These are phyloP conservation scores for Kluyveromyces aestuarii DNA, from an alignment of 805 yeast species.

Conservation along the genomic window DNA sequence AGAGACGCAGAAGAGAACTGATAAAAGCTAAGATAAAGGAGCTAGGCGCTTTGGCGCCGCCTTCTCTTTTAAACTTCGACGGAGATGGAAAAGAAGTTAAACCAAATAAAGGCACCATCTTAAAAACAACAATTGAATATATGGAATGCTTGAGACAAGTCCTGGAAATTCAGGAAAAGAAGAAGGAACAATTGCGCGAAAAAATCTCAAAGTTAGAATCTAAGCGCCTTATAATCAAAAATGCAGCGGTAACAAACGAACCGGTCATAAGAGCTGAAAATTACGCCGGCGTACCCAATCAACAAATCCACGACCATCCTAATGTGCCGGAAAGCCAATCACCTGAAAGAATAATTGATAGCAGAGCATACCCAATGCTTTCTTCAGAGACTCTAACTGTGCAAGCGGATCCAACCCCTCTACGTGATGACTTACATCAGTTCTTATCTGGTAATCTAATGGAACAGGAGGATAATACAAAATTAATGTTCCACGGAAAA, in stretches of 20 bases:
- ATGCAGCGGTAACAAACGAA: neutral
- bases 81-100: constrained; percentile 52
- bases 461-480: constrained; percentile 28
- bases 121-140: constrained; percentile 74
- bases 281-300: constrained; percentile 2
- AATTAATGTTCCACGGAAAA: constrained; percentile 16
- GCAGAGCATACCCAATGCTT: constrained; percentile 11
- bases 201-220: constrained; percentile 31
- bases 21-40: constrained; percentile 85
- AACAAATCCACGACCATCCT: neutral
- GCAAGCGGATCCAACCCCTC: constrained; percentile 2
- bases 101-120: constrained; percentile 75
- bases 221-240: constrained; percentile 3
- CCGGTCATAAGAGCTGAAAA: neutral
- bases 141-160: constrained; percentile 57
- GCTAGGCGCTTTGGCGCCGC: constrained; percentile 74
- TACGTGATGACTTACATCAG: constrained; percentile 22
- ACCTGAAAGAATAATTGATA: constrained; percentile 22
- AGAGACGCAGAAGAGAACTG: constrained; percentile 81
- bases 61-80: constrained; percentile 45
- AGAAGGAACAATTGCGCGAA: constrained; percentile 33
- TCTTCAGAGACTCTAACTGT: neutral
- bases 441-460: constrained; percentile 24
- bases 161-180: constrained; percentile 43
- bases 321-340: neutral